Evolutionary conservation across 768 basidiomycete genomes (phyloP).

Genomic region (Antrodiella citrinella): DNA sequence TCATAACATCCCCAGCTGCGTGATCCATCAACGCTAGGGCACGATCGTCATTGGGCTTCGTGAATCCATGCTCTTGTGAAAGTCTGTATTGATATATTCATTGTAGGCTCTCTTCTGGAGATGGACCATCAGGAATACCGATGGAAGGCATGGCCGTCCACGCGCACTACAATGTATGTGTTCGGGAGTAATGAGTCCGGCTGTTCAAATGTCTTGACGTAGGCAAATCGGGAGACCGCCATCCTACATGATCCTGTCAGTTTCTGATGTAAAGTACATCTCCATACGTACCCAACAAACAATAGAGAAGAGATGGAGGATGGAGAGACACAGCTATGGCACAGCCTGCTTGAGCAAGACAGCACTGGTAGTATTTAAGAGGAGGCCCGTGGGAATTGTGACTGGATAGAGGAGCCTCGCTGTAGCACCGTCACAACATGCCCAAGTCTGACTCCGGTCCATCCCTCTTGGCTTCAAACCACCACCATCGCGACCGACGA

Average conservation of each 20-base stretch:
- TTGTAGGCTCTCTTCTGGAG: background rate
- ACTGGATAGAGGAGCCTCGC: background rate
- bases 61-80: constrained; percentile 73
- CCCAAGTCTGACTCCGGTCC: background rate
- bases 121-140: constrained; percentile 40
- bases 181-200: constrained; percentile 80
- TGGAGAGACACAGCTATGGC: too few species aligned
- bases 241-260: too few species aligned
- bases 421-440: background rate
- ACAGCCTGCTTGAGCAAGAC: background rate
- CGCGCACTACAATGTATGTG: constrained; percentile 75
- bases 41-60: constrained; percentile 86
- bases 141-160: constrained; percentile 94
- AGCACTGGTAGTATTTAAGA: background rate
- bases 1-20: constrained; percentile 77
- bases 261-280: too few species aligned
- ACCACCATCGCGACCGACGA: background rate
- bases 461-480: background rate
- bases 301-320: too few species aligned
- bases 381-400: background rate
- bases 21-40: constrained; percentile 90
- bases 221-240: constrained; percentile 90
- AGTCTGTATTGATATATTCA: constrained; percentile 44
- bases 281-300: too few species aligned
- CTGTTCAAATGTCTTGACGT: constrained; percentile 84